These are phyloP conservation scores for Dictyostelium purpureum DNA, from an alignment of 78 protist species.

Conservation along the genomic window DNA sequence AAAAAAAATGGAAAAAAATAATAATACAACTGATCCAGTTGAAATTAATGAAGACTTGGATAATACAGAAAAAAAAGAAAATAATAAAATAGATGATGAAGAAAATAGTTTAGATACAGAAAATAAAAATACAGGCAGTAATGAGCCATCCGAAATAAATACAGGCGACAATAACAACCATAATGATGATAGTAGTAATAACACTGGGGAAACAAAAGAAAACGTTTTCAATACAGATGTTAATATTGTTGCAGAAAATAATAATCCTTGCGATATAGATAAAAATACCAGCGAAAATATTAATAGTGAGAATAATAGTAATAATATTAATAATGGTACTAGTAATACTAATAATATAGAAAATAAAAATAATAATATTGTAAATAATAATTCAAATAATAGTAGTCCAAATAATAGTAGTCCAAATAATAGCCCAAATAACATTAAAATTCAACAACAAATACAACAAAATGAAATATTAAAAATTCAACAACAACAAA, in stretches of 20 bases:
- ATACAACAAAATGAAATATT: background rate
- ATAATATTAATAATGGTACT: background rate
- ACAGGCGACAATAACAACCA: too few species aligned
- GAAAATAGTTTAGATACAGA: background rate
- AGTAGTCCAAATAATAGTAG: too few species aligned
- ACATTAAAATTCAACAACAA: background rate
- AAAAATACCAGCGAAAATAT: too few species aligned
- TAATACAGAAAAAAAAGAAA: background rate
- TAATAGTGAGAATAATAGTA: background rate
- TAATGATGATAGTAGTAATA: too few species aligned
- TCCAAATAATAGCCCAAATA: too few species aligned
- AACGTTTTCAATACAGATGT: too few species aligned
- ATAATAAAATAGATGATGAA: background rate
- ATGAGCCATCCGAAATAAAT: too few species aligned
- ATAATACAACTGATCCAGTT: background rate
- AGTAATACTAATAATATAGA: background rate
- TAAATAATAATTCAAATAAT: too few species aligned
- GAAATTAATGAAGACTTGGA: background rate
- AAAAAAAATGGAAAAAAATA: background rate
- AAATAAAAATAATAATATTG: background rate
- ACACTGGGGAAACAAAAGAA: too few species aligned
- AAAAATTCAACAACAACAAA: background rate
- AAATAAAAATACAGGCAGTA: background rate
- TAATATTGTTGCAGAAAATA: too few species aligned
- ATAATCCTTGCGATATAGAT: too few species aligned